Conservation (phyloP, 2,329 filamentous ascomycete species). For the Penicillium sp. region DNA sequence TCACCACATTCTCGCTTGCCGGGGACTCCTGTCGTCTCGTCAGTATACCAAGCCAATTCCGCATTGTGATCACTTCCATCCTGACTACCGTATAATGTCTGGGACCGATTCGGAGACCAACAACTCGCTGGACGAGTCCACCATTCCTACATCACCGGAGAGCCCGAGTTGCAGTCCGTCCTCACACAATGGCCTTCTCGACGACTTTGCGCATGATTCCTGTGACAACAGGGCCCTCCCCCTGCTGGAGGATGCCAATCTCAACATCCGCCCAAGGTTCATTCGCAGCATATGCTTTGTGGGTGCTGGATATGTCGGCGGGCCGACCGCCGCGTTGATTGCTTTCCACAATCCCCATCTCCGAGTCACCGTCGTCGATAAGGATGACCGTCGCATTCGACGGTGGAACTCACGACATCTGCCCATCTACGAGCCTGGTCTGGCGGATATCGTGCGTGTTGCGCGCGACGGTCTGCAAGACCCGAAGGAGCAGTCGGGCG, state of each 20-base stretch:
- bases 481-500: not conserved
- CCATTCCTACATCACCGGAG: not conserved
- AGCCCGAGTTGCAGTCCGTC: not conserved
- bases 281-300: conserved; percentile 26
- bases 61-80: too few species aligned
- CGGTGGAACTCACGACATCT: conserved; percentile 29
- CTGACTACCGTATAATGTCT: too few species aligned
- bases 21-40: too few species aligned
- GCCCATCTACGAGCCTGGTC: conserved; percentile 28
- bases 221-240: not conserved
- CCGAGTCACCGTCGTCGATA: conserved; percentile 28
- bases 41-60: too few species aligned
- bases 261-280: not conserved
- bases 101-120: not conserved
- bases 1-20: too few species aligned
- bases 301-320: conserved; percentile 28
- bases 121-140: not conserved
- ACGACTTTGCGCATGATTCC: not conserved
- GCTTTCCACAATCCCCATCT: conserved; percentile 28
- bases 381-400: conserved; percentile 21
- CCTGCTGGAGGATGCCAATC: conserved; percentile 1
- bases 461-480: conserved; percentile 11
- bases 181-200: not conserved
- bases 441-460: conserved; percentile 20
- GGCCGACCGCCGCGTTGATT: conserved; percentile 24